Base-by-base conservation (phyloP, 495 filamentous ascomycete species). In the Lophiostoma macrostomum region DNA sequence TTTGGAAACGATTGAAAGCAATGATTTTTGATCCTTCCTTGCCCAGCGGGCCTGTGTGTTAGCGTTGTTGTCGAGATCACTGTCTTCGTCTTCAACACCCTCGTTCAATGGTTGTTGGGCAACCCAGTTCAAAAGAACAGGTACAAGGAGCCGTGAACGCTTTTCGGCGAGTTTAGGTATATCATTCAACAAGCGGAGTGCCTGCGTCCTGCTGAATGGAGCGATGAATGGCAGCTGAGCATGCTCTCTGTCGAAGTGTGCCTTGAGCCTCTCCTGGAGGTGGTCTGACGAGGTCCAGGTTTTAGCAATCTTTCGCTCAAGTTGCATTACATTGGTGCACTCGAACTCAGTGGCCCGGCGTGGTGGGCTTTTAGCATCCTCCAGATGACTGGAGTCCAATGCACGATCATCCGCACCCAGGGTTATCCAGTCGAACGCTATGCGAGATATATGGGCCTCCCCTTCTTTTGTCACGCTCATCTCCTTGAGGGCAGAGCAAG, bases 341-440 rank as follows among this genome's bases (percentile, higher is more conserved):
- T 91, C 80, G 65, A 93, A 98, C 47, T 89, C 79, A 0, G 81
- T 84, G 22, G 71, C 45, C 18, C 54, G 39, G 16, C 53, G 32
- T 3, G n/a, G 41, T 6, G 44, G 20, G 14, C 39, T 31, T 19
- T 18, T 16, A 23, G 23, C 32, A 20, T 32, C 41, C 13, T 30
- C 35, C 29, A 41, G 7, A 22, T 31, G 12, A 29, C n/a, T 29
- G 0, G 39, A 20, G 18, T 2, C n/a, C n/a, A 12, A 30, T 19
- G 35, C 38, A 37, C 6, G 32, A 40, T 65, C 44, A 13, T 46
- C 48, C 0, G 42, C 38, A 30, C 74, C 70, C 40, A 80, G 70
- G 35, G 85, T 77, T 13, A 98, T 70, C 91, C 91, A 96, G 35
- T 79, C 71, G 55, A 96, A 88, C 3, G 85, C 83, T 28, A 95